A percentile compares a stretch with the other conserved stretches of the same genome.
These are phyloP conservation scores for Aspergillus egyptiacus DNA, from an alignment of 495 filamentous ascomycete genomes.

Conservation along the genomic window DNA sequence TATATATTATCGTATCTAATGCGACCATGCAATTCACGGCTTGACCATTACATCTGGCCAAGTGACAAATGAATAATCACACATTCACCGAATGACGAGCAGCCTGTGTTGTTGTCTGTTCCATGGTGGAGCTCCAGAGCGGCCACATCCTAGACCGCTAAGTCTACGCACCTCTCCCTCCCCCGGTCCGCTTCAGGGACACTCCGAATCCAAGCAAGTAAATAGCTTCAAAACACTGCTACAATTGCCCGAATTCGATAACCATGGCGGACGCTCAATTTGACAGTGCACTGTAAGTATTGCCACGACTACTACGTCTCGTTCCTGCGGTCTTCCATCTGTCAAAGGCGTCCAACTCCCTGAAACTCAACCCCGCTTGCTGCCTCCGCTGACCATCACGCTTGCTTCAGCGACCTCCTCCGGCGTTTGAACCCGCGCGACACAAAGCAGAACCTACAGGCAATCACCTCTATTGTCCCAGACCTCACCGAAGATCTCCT, in stretches of 20 bases:
- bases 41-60: too few species aligned
- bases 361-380: constrained; percentile 18
- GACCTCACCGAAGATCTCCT: constrained; percentile 96
- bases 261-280: constrained; percentile 53
- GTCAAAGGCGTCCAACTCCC: constrained; percentile 2
- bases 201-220: constrained; percentile 16
- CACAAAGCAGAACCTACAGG: constrained; percentile 75
- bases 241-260: constrained; percentile 9
- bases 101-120: too few species aligned
- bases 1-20: too few species aligned
- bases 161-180: constrained; percentile 35
- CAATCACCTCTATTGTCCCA: constrained; percentile 79
- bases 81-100: too few species aligned
- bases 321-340: neutral
- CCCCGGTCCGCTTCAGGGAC: constrained; percentile 24
- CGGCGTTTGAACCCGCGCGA: constrained; percentile 92
- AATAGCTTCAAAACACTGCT: constrained; percentile 20
- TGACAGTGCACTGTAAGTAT: constrained; percentile 57
- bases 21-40: too few species aligned
- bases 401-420: constrained; percentile 75
- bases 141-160: constrained; percentile 18
- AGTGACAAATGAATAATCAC: too few species aligned
- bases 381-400: constrained; percentile 31
- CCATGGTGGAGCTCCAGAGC: constrained; percentile 7
- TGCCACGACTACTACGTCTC: neutral